A percentile compares a stretch with the other conserved stretches of the same genome.
These are phyloP conservation scores for Botrytis byssoidea DNA, from an alignment of 2,329 filamentous ascomycete species.

Conservation along the genomic window DNA sequence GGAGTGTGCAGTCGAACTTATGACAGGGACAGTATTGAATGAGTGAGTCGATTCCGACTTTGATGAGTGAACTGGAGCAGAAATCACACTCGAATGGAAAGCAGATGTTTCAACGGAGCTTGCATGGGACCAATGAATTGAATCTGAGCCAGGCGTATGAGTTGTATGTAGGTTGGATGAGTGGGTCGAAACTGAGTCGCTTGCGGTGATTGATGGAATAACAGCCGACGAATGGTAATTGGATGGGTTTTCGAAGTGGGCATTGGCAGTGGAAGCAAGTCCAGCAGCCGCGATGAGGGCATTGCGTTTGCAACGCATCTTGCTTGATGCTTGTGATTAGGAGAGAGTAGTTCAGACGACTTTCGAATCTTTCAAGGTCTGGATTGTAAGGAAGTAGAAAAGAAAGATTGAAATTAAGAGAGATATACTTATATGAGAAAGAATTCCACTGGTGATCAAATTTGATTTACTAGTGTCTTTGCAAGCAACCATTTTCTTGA, in stretches of 20 bases:
- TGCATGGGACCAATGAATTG: too few relatives aligned
- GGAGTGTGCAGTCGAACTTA: too few relatives aligned
- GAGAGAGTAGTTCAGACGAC: background rate
- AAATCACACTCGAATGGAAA: too few relatives aligned
- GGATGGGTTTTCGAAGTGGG: background rate
- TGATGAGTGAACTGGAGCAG: too few relatives aligned
- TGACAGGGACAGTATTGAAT: too few relatives aligned
- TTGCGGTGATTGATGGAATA: background rate
- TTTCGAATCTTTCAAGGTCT: background rate
- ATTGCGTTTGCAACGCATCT: background rate
- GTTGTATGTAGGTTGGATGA: too few relatives aligned
- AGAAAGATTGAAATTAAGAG: background rate
- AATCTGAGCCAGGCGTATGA: too few relatives aligned
- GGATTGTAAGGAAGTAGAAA: background rate
- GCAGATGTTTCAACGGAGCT: too few relatives aligned
- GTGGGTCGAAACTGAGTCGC: too few relatives aligned
- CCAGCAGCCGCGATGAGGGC: background rate
- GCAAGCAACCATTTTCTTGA: background rate
- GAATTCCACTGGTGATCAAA: background rate
- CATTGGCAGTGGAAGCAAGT: background rate
- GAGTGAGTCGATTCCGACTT: too few relatives aligned
- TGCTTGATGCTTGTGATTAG: background rate
- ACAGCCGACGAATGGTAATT: background rate
- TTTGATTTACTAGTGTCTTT: background rate
- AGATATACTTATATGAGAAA: background rate